phyloP scores from a whole-genome alignment of 805 yeast species.

The Crinitomyces ghanaensis region DNA sequence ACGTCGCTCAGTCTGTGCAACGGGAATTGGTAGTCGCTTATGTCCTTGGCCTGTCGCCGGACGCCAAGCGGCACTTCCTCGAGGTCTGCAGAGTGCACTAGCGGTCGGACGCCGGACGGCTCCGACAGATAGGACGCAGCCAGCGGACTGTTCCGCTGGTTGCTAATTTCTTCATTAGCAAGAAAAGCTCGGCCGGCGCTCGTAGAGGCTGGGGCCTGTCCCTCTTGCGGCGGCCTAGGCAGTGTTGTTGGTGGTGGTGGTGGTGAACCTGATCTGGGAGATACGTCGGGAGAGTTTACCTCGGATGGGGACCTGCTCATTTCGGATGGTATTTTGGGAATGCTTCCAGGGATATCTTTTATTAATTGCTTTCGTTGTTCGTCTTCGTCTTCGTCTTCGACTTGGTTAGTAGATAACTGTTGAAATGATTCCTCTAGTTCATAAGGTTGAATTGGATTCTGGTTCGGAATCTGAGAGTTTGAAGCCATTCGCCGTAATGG shows the following conservation, averaged over 20 bases:
- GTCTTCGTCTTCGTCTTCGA: conserved; percentile 1
- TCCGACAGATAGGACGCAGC: conserved; percentile 9
- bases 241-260: neutral
- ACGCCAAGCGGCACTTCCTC: conserved; percentile 97
- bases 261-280: too few species aligned
- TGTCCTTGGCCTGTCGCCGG: conserved; percentile 66
- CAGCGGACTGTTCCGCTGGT: conserved; percentile 3
- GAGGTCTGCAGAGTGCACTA: conserved; percentile 69
- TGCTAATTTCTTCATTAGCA: neutral
- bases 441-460: conserved; percentile 65
- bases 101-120: conserved; percentile 11
- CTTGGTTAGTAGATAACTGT: too few species aligned
- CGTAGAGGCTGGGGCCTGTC: neutral
- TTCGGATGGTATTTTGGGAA: conserved; percentile 11
- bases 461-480: conserved; percentile 36
- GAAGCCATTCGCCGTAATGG: conserved; percentile 22
- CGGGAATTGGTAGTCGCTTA: conserved; percentile 71
- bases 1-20: conserved; percentile 68
- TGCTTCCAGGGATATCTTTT: conserved; percentile 8
- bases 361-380: conserved; percentile 1
- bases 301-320: conserved; percentile 12
- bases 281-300: conserved; percentile 2
- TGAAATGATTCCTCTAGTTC: conserved; percentile 70
- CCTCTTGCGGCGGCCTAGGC: neutral
- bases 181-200: neutral